Conservation (phyloP, 1,139 yeast genomes). For the Eremothecium cymbalariae region DNA sequence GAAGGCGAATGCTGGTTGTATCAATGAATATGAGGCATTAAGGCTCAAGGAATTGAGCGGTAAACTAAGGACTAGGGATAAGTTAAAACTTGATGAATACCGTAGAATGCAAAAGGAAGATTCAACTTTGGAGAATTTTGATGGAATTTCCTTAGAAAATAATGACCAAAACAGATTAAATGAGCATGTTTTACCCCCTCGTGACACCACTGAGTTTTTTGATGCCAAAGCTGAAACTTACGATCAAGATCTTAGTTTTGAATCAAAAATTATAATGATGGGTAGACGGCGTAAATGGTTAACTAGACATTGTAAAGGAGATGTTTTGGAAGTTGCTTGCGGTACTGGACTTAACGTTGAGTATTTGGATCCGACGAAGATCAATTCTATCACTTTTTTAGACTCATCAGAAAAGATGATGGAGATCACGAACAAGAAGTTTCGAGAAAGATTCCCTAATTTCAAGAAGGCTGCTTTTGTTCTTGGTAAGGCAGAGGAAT, state of each 20-base stretch:
- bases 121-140: constrained; percentile 24
- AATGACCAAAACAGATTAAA: constrained; percentile 41
- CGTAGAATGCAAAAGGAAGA: constrained; percentile 47
- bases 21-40: constrained; percentile 54
- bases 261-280: constrained; percentile 74
- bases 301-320: constrained; percentile 73
- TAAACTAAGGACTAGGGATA: constrained; percentile 48
- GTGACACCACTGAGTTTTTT: constrained; percentile 78
- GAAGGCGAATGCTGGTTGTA: constrained; percentile 34
- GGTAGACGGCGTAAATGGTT: constrained; percentile 79
- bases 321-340: constrained; percentile 87
- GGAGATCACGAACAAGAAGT: constrained; percentile 69
- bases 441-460: constrained; percentile 54
- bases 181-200: constrained; percentile 51
- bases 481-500: constrained; percentile 86
- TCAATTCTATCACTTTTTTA: constrained; percentile 70
- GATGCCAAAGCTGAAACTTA: constrained; percentile 72
- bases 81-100: constrained; percentile 45
- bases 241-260: constrained; percentile 77
- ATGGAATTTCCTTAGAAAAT: constrained; percentile 43
- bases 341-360: constrained; percentile 93
- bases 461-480: constrained; percentile 74
- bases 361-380: constrained; percentile 51
- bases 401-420: constrained; percentile 85
- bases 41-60: constrained; percentile 45